These are phyloP conservation scores for Massospora cicadina DNA, from an alignment of 371 early-diverging fungal species.

Conservation along the genomic window DNA sequence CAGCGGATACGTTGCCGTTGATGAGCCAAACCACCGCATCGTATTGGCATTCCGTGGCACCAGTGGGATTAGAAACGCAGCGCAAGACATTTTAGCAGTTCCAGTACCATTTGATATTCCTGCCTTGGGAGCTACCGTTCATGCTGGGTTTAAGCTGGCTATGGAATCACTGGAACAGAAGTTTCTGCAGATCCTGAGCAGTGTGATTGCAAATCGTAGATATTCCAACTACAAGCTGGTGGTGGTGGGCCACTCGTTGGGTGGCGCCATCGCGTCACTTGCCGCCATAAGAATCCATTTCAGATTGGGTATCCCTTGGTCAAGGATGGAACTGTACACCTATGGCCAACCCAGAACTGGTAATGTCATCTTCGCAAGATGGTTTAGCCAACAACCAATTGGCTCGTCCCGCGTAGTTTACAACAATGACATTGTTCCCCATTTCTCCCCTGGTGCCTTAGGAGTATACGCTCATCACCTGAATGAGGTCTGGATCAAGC, in stretches of 20 bases:
- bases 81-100: not conserved
- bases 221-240: constrained; percentile 3
- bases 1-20: not conserved
- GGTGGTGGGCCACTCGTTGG: constrained; percentile 1
- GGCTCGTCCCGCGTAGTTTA: not conserved
- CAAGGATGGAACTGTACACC: not conserved
- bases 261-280: constrained; percentile 6
- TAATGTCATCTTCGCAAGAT: constrained; percentile 2
- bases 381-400: not conserved
- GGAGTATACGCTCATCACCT: not conserved
- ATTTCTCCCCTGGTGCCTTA: not conserved
- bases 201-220: not conserved
- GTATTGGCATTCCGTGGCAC: not conserved
- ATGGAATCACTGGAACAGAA: not conserved
- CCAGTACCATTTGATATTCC: not conserved
- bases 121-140: not conserved
- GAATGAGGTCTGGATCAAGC: not conserved
- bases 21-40: not conserved
- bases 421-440: constrained; percentile 5
- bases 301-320: not conserved
- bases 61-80: not conserved
- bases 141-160: not conserved
- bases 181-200: not conserved
- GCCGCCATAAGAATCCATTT: not conserved
- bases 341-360: constrained; percentile 9